Conservation (phyloP, 2,329 filamentous ascomycete species). For the Aspergillus japonicus region DNA sequence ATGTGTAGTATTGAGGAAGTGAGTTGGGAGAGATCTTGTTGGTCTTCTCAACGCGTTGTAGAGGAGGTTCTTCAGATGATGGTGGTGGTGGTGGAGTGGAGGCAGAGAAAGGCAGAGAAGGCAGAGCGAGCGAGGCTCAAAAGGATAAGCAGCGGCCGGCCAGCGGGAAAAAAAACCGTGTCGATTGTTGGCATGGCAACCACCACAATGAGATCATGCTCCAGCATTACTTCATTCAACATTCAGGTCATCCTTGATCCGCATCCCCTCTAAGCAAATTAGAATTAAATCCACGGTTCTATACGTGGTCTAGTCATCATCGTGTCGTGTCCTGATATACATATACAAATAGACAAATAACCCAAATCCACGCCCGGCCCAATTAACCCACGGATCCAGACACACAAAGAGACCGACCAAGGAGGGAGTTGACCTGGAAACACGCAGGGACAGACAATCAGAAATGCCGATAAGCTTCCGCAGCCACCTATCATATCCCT, state of each 20-base stretch:
- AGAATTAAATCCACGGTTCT: too few species aligned
- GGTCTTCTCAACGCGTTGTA: not conserved
- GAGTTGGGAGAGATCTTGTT: not conserved
- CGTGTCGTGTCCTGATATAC: not conserved
- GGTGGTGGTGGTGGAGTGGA: conserved; percentile 4
- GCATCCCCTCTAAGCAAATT: too few species aligned
- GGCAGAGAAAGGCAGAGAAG: conserved; percentile 12
- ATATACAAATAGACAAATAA: not conserved
- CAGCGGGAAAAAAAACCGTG: conserved; percentile 24
- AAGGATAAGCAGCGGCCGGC: conserved; percentile 16
- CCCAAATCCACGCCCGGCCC: not conserved
- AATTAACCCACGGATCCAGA: not conserved
- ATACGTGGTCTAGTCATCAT: not conserved
- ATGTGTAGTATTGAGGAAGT: not conserved
- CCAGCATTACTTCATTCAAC: too few species aligned
- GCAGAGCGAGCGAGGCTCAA: conserved; percentile 22
- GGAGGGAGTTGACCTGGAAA: not conserved
- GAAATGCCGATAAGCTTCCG: too few species aligned
- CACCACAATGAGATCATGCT: conserved; percentile 29
- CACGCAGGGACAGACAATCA: not conserved
- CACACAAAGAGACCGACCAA: not conserved
- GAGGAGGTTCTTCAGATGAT: conserved; percentile 6
- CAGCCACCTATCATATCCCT: not conserved
- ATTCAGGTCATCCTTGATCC: too few species aligned
- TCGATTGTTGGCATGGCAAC: conserved; percentile 45